Evolutionary conservation across 1,284 basidiomycete species (phyloP), one percentile per base, ranked within the genome.

Genomic region (Trametes polyzona): DNA sequence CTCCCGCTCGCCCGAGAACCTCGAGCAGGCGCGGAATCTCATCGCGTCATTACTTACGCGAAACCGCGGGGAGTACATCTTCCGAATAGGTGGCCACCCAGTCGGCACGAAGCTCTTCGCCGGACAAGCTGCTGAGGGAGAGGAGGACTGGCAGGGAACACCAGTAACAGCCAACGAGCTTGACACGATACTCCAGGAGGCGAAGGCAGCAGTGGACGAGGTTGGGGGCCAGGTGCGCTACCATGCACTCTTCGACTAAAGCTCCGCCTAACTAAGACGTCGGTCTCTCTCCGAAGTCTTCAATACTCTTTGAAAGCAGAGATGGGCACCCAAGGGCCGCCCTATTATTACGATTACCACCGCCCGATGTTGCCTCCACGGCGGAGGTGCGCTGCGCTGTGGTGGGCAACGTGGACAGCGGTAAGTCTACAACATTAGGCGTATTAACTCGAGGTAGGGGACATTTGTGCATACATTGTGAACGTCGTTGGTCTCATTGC

Each of bases 321-420:
- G 71, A 70, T 2, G 73, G 71, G 1, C 81, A 83, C 66, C 79
- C 86, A 41, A 78, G 88, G 60, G 76, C 77, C 29, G 78, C 83
- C 12, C 69, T 90, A 12, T 72, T 93, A 21, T 71, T 92, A 59
- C 82, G 90, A 61, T 71, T 93, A 61, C 90, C 89, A 59, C 87
- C 90, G 35, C 81, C 82, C 10, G 86, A 79, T 64, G 86, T 92
- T 1, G 83, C 87, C 26, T 72, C 84, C 33, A 89, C 87, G 19
- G 87, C 92, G 14, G 96, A 99, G 75, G 93, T 98, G 2, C 86
- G 96, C 23, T 93, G 96, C 62, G 96, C 96, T 0, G 95, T 97
- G 2, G 93, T 98, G 9, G 96, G 96, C 2, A 98, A 98, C 63
- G 89, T 92, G n/a, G 89, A 92, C 67, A 88, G 93, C 32, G 96